Percentiles rank a stretch among this genome's conserved stretches.
phyloP scores from a whole-genome alignment of 78 protist genomes.

The Dictyostelium brefeldianum region DNA sequence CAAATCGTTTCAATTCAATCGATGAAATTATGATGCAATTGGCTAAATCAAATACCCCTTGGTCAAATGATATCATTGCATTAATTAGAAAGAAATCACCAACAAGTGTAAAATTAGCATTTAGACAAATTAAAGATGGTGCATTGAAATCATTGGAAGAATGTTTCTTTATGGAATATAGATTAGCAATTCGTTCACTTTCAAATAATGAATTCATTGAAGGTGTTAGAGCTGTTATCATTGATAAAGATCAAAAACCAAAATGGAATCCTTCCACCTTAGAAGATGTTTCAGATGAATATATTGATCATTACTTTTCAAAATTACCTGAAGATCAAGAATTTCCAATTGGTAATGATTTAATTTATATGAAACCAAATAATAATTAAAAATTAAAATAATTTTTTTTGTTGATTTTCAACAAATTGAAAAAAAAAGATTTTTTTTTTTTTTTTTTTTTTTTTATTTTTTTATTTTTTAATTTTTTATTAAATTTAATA shows the following conservation, averaged over 20 bases:
- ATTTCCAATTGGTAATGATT: constrained; percentile 51
- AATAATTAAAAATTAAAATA: not conserved
- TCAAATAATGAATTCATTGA: constrained; percentile 65
- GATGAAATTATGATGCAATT: constrained; percentile 24
- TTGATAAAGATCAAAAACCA: constrained; percentile 86
- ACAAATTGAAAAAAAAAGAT: not conserved
- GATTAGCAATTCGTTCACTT: constrained; percentile 60
- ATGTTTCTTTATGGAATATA: constrained; percentile 58
- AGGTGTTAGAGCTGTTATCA: constrained; percentile 82
- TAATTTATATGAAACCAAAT: constrained; percentile 18
- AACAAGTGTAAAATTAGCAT: constrained; percentile 68
- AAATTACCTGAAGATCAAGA: constrained; percentile 54
- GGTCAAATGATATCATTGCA: constrained; percentile 16
- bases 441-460: not conserved
- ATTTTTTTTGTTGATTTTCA: not conserved
- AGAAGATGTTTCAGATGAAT: constrained; percentile 65
- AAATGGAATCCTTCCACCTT: constrained; percentile 82
- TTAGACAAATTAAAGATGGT: constrained; percentile 69
- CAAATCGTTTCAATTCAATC: constrained; percentile 26
- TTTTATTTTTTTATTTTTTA: too few relatives aligned
- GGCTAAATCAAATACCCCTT: not conserved
- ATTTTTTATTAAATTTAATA: not conserved
- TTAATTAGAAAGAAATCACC: constrained; percentile 60
- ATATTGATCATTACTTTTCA: constrained; percentile 74
- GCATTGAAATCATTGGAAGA: constrained; percentile 29